phyloP scores from a whole-genome alignment of 805 yeast genomes.

The Ogataea corticis region DNA sequence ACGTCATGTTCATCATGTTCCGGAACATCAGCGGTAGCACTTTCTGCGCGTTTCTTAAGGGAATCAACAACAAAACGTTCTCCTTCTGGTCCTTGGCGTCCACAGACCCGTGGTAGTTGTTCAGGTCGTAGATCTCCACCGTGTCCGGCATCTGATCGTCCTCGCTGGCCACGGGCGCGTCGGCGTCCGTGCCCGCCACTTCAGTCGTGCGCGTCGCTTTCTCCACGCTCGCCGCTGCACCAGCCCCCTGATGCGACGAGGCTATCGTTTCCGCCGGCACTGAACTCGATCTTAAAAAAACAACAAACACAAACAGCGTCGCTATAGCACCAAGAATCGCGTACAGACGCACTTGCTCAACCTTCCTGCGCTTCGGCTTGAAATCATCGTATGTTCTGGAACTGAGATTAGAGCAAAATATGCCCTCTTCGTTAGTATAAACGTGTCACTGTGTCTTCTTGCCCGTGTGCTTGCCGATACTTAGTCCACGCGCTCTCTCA shows the following conservation, averaged over 20 bases:
- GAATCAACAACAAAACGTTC: slow-evolving; percentile 67
- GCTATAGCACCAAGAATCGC: slow-evolving; percentile 5
- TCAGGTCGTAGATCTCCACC: slow-evolving; percentile 63
- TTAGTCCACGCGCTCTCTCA: neutral
- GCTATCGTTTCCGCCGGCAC: neutral
- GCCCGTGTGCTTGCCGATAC: no score
- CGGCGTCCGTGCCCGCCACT: neutral
- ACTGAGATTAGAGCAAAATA: neutral
- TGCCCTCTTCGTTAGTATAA: slow-evolving; percentile 4
- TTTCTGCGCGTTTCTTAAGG: slow-evolving; percentile 74
- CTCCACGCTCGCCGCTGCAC: no score
- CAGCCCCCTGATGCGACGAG: no score
- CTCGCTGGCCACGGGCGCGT: neutral
- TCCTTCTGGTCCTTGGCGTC: slow-evolving; percentile 56
- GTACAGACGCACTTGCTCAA: slow-evolving; percentile 7
- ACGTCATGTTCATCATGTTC: slow-evolving; percentile 82
- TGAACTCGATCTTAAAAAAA: slow-evolving; percentile 6
- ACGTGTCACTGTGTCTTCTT: no score
- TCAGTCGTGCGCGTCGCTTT: slow-evolving; percentile 2
- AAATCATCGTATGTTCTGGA: slow-evolving; percentile 15
- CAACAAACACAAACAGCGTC: slow-evolving; percentile 5
- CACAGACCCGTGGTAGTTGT: slow-evolving; percentile 52
- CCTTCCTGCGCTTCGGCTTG: slow-evolving; percentile 19
- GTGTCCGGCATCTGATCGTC: slow-evolving; percentile 12
- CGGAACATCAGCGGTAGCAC: slow-evolving; percentile 82